Evolutionary conservation across 2,329 filamentous ascomycete species (phyloP), one percentile per base, ranked within the genome.

Genomic region (Xylaria arbuscula): DNA sequence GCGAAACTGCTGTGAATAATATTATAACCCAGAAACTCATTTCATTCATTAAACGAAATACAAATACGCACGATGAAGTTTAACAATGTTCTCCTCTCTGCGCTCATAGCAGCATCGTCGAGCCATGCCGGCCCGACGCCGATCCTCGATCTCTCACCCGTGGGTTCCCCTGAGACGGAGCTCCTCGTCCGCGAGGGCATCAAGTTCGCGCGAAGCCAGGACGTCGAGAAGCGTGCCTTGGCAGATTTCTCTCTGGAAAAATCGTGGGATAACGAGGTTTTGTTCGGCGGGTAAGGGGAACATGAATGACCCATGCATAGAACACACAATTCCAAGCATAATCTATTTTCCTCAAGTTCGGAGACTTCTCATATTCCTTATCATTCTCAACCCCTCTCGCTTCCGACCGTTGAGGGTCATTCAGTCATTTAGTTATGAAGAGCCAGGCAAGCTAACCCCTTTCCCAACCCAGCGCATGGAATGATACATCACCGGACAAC

Each of bases 181-280:
- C 61, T 67, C 24, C 68, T 70, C 24, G 65, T 70, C 28, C 51
- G 57, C n/a, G 56, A 70, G 17, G 68, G 68, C 17, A 70, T 70
- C 17, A 70, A 64, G 32, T 38, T 70, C 7, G 59, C 68, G 45
- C 68, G 64, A 6, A 67, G 64, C 45, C 68, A 50, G 51, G 68
- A 64, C 22, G 0, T 70, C 38, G 68, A 67, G 55, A 67, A 67
- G 34, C 64, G 64, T 1, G 51, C 34, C 17, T 50, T 42, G 36
- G 68, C 68, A 7, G 68, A 70, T 28, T 70, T 70, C 56, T 67
- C 68, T 13, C 42, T 67, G 0, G 68, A 70, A 1, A 67, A n/a
- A 22, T 53, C 68, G 4, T 70, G 64, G 64, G 59, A 65, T 24
- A 68, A 70, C n/a, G 65, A 67, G 57, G 68, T 70, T 28, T 51